phyloP scores from a whole-genome alignment of 2,329 filamentous ascomycete genomes.

The Thelonectria discophora region DNA sequence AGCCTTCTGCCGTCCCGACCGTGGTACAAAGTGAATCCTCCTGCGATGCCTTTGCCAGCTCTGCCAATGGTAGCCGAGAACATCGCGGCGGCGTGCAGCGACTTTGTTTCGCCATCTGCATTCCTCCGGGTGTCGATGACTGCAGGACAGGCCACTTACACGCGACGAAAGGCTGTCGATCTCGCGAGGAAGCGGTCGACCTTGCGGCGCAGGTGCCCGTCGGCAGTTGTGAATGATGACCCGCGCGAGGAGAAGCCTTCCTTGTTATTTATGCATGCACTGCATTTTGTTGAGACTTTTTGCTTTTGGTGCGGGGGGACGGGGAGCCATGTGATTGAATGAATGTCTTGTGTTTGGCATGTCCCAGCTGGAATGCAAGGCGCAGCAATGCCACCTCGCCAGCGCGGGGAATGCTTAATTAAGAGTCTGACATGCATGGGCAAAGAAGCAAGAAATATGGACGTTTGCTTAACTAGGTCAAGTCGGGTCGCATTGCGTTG shows the following conservation, averaged over 20 bases:
- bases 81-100: slow-evolving; percentile 1
- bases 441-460: neutral
- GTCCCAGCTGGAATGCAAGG: neutral
- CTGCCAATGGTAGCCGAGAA: neutral
- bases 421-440: neutral
- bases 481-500: neutral
- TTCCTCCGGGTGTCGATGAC: neutral
- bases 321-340: neutral
- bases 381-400: neutral
- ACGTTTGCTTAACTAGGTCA: neutral
- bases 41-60: neutral
- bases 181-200: too few species aligned
- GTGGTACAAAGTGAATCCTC: neutral
- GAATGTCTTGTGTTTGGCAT: neutral
- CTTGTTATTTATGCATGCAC: neutral
- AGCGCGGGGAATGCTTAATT: neutral
- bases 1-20: neutral
- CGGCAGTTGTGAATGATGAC: slow-evolving; percentile 11
- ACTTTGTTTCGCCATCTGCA: neutral
- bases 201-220: neutral
- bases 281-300: too few species aligned
- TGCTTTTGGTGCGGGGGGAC: neutral
- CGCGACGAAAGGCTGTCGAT: neutral
- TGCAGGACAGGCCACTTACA: neutral
- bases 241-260: neutral